Evolutionary conservation across 2,329 filamentous ascomycete species (phyloP).

Genomic region (Seiridium unicorne): DNA sequence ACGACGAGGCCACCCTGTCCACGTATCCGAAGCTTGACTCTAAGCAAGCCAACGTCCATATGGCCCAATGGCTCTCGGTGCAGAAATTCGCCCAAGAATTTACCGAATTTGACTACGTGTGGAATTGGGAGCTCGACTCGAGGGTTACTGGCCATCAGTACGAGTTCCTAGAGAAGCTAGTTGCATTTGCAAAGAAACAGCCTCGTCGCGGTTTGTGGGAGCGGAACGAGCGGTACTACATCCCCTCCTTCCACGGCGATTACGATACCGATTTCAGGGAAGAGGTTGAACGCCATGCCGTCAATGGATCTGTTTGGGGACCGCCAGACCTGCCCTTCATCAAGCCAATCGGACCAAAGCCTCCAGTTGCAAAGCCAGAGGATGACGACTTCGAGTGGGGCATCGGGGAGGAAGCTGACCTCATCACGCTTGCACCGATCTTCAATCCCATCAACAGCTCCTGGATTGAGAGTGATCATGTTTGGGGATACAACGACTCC

Average conservation of each 20-base stretch:
- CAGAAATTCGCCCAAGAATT: slow-evolving; percentile 75
- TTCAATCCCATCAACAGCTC: slow-evolving; percentile 72
- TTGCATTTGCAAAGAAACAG: slow-evolving; percentile 62
- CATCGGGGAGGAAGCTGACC: slow-evolving; percentile 72
- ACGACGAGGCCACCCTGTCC: slow-evolving; percentile 68
- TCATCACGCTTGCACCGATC: slow-evolving; percentile 74
- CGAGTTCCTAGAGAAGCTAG: slow-evolving; percentile 68
- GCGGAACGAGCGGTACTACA: slow-evolving; percentile 70
- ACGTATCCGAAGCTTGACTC: slow-evolving; percentile 74
- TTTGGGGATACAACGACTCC: slow-evolving; percentile 62
- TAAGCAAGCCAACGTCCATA: slow-evolving; percentile 52
- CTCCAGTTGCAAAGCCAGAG: slow-evolving; percentile 55
- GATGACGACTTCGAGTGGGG: slow-evolving; percentile 75
- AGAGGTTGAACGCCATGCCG: slow-evolving; percentile 55
- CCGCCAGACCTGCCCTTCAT: slow-evolving; percentile 57
- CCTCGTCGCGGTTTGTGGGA: slow-evolving; percentile 74
- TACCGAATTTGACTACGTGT: slow-evolving; percentile 77
- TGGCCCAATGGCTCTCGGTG: slow-evolving; percentile 67
- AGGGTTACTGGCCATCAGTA: slow-evolving; percentile 80
- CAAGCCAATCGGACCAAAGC: slow-evolving; percentile 61
- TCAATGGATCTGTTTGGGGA: slow-evolving; percentile 64
- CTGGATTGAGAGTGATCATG: slow-evolving; percentile 69
- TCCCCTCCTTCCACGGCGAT: slow-evolving; percentile 65
- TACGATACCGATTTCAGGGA: slow-evolving; percentile 67
- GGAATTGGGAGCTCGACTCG: slow-evolving; percentile 87